Conservation (phyloP, 768 basidiomycete species). For the Phanerochaete sordida region DNA sequence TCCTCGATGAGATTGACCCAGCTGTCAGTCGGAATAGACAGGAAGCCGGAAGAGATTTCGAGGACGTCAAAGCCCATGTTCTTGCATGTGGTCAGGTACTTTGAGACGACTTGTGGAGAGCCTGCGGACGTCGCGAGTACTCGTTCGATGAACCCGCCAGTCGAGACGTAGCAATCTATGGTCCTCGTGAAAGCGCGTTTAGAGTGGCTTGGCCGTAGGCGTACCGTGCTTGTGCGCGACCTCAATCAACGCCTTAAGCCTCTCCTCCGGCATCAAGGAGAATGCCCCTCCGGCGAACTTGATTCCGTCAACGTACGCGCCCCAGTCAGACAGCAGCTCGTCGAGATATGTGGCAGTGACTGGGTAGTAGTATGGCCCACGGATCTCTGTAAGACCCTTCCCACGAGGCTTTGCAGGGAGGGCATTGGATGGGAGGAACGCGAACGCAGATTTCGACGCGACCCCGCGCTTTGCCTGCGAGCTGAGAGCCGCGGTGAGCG, state of each 20-base stretch:
- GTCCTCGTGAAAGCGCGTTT: neutral
- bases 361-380: slow-evolving; percentile 41
- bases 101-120: slow-evolving; percentile 29
- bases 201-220: neutral
- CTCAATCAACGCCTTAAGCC: slow-evolving; percentile 35
- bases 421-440: slow-evolving; percentile 30
- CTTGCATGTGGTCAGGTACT: slow-evolving; percentile 34
- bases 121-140: slow-evolving; percentile 33
- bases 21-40: slow-evolving; percentile 43
- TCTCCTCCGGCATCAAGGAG: slow-evolving; percentile 38
- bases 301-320: slow-evolving; percentile 40
- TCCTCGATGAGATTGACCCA: slow-evolving; percentile 39
- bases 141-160: slow-evolving; percentile 40
- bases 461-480: neutral
- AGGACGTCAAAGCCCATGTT: slow-evolving; percentile 43
- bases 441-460: neutral
- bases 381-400: slow-evolving; percentile 40
- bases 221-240: slow-evolving; percentile 36
- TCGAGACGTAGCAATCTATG: slow-evolving; percentile 35
- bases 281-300: slow-evolving; percentile 45
- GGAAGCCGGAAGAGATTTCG: slow-evolving; percentile 41
- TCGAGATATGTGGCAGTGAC: slow-evolving; percentile 39
- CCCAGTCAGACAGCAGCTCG: slow-evolving; percentile 39
- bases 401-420: slow-evolving; percentile 32
- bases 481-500: neutral